Base-by-base conservation (phyloP, 2,329 filamentous ascomycete genomes). In the Aspergillus bombycis region DNA sequence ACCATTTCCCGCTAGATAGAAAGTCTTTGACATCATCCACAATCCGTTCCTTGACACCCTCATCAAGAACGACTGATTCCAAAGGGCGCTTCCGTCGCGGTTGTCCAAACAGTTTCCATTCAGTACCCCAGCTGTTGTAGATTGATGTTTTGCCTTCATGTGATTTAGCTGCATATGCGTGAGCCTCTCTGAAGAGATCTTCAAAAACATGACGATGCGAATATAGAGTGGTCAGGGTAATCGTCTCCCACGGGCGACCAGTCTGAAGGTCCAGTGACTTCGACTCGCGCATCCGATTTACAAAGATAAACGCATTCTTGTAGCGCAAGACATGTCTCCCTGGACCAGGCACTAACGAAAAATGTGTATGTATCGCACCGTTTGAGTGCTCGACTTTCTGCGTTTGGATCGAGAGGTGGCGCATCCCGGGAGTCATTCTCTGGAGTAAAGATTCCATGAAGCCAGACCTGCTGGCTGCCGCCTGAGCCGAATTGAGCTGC, bases 81-180 rank as follows among this genome's bases (percentile, higher is more conserved):
- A 98, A 81, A 0, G 95, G 94, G 38, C 95, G 85, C 79, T 98
- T 97, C 68, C 91, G 88, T 68, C 93, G 88, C 28, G 95, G 88
- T 67, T 93, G 88, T 10, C 95, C 95, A 69, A 98, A 91, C 14
- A 87, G 88, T 63, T 88, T 84, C 95, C 95, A 99, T 67, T 93
- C 89, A 68, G 92, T 90, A 32, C 91, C 91, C 75, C 92, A 88
- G 26, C 92, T 90, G 28, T 92, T 93, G 78, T 95, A 97, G 60
- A 99, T 93, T 12, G 93, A 85, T 0, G 94, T 99, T 80, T 96
- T 97, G 28, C 95, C 95, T 77, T 98, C 92, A 61, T 93, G 90
- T 41, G 91, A 90, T 71, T 89, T 88, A 38, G 88, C 85, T 1
- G 94, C 93, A 63, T 97, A 84, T 21, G 86, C 83, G 74, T 97